Base-by-base conservation (phyloP, 495 filamentous ascomycete genomes). In the Penicillium ochrochloron region DNA sequence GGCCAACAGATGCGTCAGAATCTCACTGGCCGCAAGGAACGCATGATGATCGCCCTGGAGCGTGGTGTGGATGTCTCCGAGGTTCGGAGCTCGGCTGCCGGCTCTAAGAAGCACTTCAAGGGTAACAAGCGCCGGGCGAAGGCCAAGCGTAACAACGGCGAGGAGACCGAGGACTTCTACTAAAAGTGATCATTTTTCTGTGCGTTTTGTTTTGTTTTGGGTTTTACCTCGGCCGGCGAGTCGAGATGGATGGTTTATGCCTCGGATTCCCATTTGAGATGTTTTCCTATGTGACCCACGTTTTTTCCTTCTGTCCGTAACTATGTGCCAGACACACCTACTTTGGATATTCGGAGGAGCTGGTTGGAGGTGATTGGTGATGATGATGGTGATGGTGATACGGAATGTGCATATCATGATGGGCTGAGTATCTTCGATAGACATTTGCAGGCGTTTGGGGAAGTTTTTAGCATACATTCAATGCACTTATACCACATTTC, bases 51-150 rank as follows among this genome's bases (percentile, higher is more conserved):
- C 63, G 94, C 96, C 23, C 60, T 97, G 42, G 93, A 97, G 78
- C 90, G 89, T 63, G 89, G 90, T 48, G 72, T 97, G 14, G 92
- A 96, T 72, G 90, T 92, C 2, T 90, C 88, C 35, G 96, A 98
- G 57, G 81, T 97, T 65, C 86, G 83, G 72, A 59, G 84, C 69
- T 31, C 51, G 51, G 51, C 44, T 0, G 83, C 81, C 8, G 87
- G 70, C 60, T 73, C 90, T 29, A 99, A 99, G 86, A 98, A 97
- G 80, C 96, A 98, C 76, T 97, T 92, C 77, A 98, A 98, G 81
- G 89, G 84, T 9, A 88, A 89, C 59, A 87, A 97, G 82, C 87
- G 84, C 27, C 85, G 85, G 73, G 78, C 80, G 12, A 88, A 88
- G 80, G 82, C 76, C 63, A 85, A 85, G 70, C 78, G 73, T 55